These are phyloP conservation scores for Aaosphaeria arxii DNA, from an alignment of 2,329 filamentous ascomycete genomes.

Conservation along the genomic window DNA sequence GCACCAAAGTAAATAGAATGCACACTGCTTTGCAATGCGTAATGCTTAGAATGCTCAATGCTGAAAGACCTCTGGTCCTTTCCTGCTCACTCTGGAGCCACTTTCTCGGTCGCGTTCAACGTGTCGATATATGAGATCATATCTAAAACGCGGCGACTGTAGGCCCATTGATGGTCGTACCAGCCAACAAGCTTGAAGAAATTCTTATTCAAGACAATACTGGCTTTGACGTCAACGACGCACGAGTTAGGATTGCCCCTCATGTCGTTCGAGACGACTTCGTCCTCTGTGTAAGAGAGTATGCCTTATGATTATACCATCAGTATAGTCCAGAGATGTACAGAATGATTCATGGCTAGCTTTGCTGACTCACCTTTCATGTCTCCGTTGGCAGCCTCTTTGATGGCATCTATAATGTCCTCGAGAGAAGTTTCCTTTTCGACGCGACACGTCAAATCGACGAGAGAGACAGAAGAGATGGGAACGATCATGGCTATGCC, in stretches of 20 bases:
- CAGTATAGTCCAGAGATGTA: constrained; percentile 15
- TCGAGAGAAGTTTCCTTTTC: constrained; percentile 88
- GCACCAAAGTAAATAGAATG: too few species aligned
- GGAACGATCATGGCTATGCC: constrained; percentile 99
- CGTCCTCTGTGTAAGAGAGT: constrained; percentile 94
- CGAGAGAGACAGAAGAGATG: constrained; percentile 97
- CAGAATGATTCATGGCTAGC: too few species aligned
- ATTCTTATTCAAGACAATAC: constrained; percentile 97
- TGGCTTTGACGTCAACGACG: constrained; percentile 99
- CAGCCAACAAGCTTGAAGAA: constrained; percentile 98
- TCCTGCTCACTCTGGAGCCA: too few species aligned
- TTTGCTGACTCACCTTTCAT: constrained; percentile 70
- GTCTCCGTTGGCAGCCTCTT: constrained; percentile 74
- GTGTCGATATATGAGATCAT: constrained; percentile 47
- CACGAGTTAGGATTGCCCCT: constrained; percentile 91
- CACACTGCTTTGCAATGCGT: too few species aligned
- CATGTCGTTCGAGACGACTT: constrained; percentile 89
- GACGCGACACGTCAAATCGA: constrained; percentile 90
- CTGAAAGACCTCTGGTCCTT: too few species aligned
- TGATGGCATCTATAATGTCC: constrained; percentile 88
- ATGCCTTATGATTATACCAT: constrained; percentile 56
- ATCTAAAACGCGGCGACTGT: constrained; percentile 74
- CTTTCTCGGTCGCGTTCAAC: constrained; percentile 24
- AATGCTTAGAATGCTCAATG: too few species aligned
- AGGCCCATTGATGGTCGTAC: constrained; percentile 99